These are phyloP conservation scores for Barbarea vulgaris DNA, from an alignment of 345 rosid species.

Conservation along the genomic window DNA sequence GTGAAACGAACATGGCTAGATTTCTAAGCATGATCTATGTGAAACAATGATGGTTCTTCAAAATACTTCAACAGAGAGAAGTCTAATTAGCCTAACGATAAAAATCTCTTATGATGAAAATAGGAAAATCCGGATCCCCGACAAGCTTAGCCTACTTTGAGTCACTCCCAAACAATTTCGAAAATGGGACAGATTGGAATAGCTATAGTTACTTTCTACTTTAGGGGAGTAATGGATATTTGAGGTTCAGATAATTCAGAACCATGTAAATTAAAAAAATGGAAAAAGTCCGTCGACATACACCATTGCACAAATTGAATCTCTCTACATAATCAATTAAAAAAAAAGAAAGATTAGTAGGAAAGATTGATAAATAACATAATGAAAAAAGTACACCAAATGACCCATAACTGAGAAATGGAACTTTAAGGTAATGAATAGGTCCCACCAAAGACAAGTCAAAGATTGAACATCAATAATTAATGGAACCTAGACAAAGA, in stretches of 20 bases:
- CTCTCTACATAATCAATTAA: constrained; percentile 16
- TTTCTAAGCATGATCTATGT: neutral
- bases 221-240: neutral
- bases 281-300: neutral
- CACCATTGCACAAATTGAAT: constrained; percentile 10
- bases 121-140: neutral
- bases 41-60: neutral
- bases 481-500: constrained; percentile 24
- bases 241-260: neutral
- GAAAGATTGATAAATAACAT: neutral
- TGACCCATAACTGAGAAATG: constrained; percentile 4
- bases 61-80: neutral
- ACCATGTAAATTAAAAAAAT: neutral
- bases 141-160: constrained; percentile 5
- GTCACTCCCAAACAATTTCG: neutral
- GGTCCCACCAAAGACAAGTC: constrained; percentile 10
- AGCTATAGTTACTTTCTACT: constrained; percentile 5
- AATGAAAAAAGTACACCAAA: neutral
- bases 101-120: neutral
- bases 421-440: neutral
- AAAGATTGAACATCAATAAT: constrained; percentile 2
- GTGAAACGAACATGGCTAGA: neutral
- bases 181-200: neutral
- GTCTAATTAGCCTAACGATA: neutral
- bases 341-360: constrained; percentile 6